Evolutionary conservation across 2,329 filamentous ascomycete genomes (phyloP), one percentile per base, ranked within the genome.

Genomic region (Aspergillus sojae): DNA sequence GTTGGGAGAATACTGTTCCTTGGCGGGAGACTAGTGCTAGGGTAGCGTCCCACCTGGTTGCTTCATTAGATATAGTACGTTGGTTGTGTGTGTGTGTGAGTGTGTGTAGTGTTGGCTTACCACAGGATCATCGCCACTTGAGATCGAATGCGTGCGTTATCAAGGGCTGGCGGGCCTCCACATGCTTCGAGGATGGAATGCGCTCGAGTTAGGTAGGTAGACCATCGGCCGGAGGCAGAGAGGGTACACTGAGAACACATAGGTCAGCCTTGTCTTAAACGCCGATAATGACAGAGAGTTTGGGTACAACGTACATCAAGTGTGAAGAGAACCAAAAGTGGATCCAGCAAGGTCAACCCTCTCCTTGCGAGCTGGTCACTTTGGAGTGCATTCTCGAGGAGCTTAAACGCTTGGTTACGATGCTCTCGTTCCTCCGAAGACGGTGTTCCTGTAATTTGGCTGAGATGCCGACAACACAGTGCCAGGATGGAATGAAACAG

Each of bases 211-310:
- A 78, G 61, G 58, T 78, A 71, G 32, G 58, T 68, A 1, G 61
- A 52, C 75, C 74, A 78, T 11, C 67, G 68, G 2, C 76, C 75
- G n/a, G 71, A 66, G 2, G 75, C 76, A 2, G 76, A 78, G 1
- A 71, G 72, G 4, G 75, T 73, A 32, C 73, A 76, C 75, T 78
- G 39, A n/a, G 19, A 19, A 41, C 6, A n/a, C 16, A 41, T 19
- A n/a, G 2, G 39, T 41, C 19, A 41, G 39, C 3, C n/a, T 41
- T 41, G 6, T 41, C 19, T 41, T 10, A 9, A n/a, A 61, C 14
- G 36, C 14, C 4, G 16, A 6, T 12, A 14, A n/a, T n/a, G 4
- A 5, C 6, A n/a, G 14, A 50, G 7, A 21, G 0, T 3, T 43
- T 2, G 4, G 57, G 4, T 6, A 7, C n/a, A 26, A 46, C 72